Evolutionary conservation across 1,284 basidiomycete species (phyloP).

Genomic region (Ustilago curta): DNA sequence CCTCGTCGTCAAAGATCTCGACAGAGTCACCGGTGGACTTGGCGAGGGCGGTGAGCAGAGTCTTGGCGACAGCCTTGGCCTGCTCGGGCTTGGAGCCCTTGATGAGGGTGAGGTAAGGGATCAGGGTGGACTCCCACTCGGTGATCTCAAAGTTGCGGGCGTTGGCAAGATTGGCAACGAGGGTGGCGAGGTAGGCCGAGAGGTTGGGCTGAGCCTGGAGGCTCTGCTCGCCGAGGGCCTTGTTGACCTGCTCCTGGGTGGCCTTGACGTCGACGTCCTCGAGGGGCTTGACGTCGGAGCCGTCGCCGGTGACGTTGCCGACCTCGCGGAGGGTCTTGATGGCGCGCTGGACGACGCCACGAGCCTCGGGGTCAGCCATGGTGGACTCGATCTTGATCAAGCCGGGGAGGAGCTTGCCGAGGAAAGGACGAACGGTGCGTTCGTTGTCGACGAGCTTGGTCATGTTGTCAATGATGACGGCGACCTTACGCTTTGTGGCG

Average conservation of each 20-base stretch:
- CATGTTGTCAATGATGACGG: slow-evolving; percentile 70
- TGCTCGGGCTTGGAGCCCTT: slow-evolving; percentile 63
- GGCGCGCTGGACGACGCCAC: slow-evolving; percentile 67
- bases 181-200: slow-evolving; percentile 62
- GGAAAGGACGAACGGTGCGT: slow-evolving; percentile 69
- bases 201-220: slow-evolving; percentile 57
- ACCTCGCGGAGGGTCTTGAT: slow-evolving; percentile 68
- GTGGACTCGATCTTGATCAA: slow-evolving; percentile 69
- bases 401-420: slow-evolving; percentile 69
- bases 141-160: slow-evolving; percentile 68
- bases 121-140: slow-evolving; percentile 67
- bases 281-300: slow-evolving; percentile 67
- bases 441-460: slow-evolving; percentile 70
- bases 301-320: slow-evolving; percentile 67
- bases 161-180: slow-evolving; percentile 68
- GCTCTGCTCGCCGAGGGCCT: slow-evolving; percentile 57
- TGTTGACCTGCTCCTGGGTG: slow-evolving; percentile 59
- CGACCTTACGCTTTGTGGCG: slow-evolving; percentile 69
- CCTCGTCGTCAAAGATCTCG: slow-evolving; percentile 69
- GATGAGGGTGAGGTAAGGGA: slow-evolving; percentile 67
- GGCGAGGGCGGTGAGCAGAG: slow-evolving; percentile 64
- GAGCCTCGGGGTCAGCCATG: slow-evolving; percentile 69
- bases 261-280: slow-evolving; percentile 63
- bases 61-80: slow-evolving; percentile 54
- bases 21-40: slow-evolving; percentile 66